Percentiles rank a stretch among this genome's conserved stretches.
These are phyloP conservation scores for Paramecium tetraurelia DNA, from an alignment of 73 alveolate species.

Conservation along the genomic window DNA sequence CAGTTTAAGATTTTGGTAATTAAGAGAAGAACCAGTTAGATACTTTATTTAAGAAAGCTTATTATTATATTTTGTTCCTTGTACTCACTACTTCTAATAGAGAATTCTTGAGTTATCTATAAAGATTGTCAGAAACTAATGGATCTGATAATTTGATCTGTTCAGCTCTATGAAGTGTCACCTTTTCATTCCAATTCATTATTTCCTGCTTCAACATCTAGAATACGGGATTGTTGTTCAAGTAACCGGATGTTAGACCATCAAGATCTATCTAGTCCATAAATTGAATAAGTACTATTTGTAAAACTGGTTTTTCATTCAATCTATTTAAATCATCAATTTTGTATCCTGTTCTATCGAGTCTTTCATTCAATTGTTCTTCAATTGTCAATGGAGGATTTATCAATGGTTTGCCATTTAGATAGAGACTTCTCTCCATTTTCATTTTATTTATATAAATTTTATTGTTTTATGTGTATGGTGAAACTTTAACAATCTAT, in stretches of 20 bases:
- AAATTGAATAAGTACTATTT: neutral
- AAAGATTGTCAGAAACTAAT: neutral
- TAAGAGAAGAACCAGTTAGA: neutral
- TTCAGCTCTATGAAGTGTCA: neutral
- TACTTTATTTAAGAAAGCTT: neutral
- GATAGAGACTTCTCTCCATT: neutral
- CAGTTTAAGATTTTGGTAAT: neutral
- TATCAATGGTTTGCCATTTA: constrained; percentile 11
- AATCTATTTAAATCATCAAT: neutral
- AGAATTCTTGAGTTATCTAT: neutral
- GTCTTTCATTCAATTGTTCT: neutral
- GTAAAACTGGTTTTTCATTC: neutral
- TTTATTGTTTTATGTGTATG: neutral
- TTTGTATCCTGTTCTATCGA: neutral
- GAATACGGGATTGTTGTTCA: neutral
- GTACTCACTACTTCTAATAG: neutral
- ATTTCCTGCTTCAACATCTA: neutral
- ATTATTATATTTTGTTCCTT: neutral
- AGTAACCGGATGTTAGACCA: neutral
- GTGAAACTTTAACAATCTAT: neutral
- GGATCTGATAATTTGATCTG: neutral
- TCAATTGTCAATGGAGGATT: neutral
- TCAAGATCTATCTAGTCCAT: neutral
- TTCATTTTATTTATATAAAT: neutral
- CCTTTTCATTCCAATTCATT: constrained; percentile 32